Base-by-base conservation (phyloP, 805 yeast genomes). In the Candida vaughaniae region DNA sequence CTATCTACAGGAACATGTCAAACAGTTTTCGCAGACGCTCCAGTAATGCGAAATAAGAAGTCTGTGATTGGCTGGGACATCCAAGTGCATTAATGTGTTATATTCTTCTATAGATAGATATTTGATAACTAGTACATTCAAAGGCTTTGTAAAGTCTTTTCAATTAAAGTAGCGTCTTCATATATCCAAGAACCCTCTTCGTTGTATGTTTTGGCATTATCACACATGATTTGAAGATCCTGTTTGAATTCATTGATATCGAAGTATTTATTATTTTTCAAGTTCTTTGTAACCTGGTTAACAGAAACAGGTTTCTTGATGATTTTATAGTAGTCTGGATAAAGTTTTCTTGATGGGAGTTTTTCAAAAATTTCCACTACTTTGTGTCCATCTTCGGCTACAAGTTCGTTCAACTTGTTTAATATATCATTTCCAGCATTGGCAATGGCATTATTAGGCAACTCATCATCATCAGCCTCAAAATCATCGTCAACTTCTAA, bases 241-340 rank as follows among this genome's bases (percentile, higher is more conserved):
- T 59, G 68, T 25, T 73, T 48, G 47, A 85, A 67, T 46, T 71
- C 74, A 7, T 66, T 75, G 27, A 69, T 59, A 17, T 66, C 52
- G 15, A 52, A 64, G 35, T 56, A 58, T 38, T 52, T 55, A 16
- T 59, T 66, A 32, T 56, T 59, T 22, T 68, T 65, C 36, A 81
- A 51, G 36, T 69, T 69, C 58, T 75, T 78, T 41, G 63, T 66
- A 36, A 84, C 64, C 45, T 70, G 77, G 35, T 67, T 66, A 34
- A 85, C 58, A 2, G 89, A 72, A 16, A 81, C 75, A 2, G 90
- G 89, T 37, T 62, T 60, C 45, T 65, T 60, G 50, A 85, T 82
- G 37, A 78, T 65, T 49, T 71, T 65, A 55, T 83, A 91, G 58
- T 91, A 91, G 60, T 91, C 97, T 0, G 96, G 93, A 57, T 88